These are phyloP conservation scores for Nakazawaea wickerhamii DNA, from an alignment of 805 yeast genomes.

Conservation along the genomic window DNA sequence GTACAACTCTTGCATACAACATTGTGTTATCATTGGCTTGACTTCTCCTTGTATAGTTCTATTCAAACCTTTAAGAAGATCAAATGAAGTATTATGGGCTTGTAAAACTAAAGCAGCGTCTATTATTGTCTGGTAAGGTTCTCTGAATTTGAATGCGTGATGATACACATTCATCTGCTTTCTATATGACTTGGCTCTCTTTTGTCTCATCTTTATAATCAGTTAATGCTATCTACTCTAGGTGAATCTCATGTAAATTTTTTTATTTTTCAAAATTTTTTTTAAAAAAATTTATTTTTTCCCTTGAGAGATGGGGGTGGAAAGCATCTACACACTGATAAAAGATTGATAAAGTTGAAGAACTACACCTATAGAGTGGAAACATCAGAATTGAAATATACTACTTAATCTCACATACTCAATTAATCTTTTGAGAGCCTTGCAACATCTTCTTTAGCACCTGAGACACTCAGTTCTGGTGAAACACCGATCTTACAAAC, in stretches of 20 bases:
- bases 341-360: neutral
- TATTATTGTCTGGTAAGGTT: conserved; percentile 85
- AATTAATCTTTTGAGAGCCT: conserved; percentile 23
- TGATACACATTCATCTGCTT: conserved; percentile 85
- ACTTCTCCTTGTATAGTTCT: conserved; percentile 81
- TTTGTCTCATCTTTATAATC: conserved; percentile 71
- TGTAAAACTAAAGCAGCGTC: conserved; percentile 74
- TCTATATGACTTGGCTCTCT: conserved; percentile 89
- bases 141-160: conserved; percentile 86
- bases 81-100: conserved; percentile 63
- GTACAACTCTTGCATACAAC: conserved; percentile 86
- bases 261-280: too few relatives aligned
- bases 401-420: too few relatives aligned
- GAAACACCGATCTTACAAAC: conserved; percentile 48
- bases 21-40: conserved; percentile 92
- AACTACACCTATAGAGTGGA: neutral
- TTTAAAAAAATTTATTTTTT: too few relatives aligned
- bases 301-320: too few relatives aligned
- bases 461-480: conserved; percentile 53
- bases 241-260: too few relatives aligned
- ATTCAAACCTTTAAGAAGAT: conserved; percentile 73
- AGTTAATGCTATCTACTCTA: too few relatives aligned
- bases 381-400: neutral
- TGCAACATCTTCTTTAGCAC: conserved; percentile 54
- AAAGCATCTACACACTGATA: too few relatives aligned